Evolutionary conservation across 2,329 filamentous ascomycete genomes (phyloP).

Genomic region (Xylariaceae sp.): DNA sequence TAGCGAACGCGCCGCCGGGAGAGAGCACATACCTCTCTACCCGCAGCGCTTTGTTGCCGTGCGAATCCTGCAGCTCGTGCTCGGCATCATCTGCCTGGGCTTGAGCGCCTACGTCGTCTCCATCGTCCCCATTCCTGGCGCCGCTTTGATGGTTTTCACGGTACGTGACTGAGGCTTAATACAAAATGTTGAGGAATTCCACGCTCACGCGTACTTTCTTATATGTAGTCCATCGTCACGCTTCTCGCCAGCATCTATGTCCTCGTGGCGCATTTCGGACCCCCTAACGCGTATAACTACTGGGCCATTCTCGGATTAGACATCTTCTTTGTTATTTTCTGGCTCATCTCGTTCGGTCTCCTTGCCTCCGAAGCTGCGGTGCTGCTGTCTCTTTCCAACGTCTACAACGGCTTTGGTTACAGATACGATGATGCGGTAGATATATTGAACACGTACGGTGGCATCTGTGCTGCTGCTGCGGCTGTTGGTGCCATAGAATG

Average conservation of each 20-base stretch:
- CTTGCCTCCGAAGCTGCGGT: constrained; percentile 36
- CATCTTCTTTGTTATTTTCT: constrained; percentile 48
- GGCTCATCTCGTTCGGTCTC: constrained; percentile 43
- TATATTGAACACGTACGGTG: constrained; percentile 13
- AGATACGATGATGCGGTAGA: constrained; percentile 12
- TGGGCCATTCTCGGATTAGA: constrained; percentile 50
- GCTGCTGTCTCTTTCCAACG: constrained; percentile 17
- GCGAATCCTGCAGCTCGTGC: constrained; percentile 42
- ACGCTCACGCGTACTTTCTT: neutral
- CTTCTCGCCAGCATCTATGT: constrained; percentile 44
- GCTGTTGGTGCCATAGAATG: constrained; percentile 41
- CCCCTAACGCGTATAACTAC: constrained; percentile 46
- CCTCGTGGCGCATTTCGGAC: constrained; percentile 39
- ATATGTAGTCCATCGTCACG: constrained; percentile 37
- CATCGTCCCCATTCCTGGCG: constrained; percentile 27
- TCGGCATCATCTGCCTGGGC: constrained; percentile 43
- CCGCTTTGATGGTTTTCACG: constrained; percentile 35
- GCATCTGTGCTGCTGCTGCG: constrained; percentile 34
- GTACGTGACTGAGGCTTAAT: constrained; percentile 30
- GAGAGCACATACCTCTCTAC: constrained; percentile 43
- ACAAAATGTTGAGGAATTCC: neutral
- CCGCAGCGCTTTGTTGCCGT: constrained; percentile 41
- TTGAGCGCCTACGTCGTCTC: constrained; percentile 42
- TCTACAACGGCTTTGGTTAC: constrained; percentile 18
- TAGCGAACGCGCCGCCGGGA: constrained; percentile 33